Conservation (phyloP, 495 filamentous ascomycete species). For the Aspergillus mulundensis region DNA sequence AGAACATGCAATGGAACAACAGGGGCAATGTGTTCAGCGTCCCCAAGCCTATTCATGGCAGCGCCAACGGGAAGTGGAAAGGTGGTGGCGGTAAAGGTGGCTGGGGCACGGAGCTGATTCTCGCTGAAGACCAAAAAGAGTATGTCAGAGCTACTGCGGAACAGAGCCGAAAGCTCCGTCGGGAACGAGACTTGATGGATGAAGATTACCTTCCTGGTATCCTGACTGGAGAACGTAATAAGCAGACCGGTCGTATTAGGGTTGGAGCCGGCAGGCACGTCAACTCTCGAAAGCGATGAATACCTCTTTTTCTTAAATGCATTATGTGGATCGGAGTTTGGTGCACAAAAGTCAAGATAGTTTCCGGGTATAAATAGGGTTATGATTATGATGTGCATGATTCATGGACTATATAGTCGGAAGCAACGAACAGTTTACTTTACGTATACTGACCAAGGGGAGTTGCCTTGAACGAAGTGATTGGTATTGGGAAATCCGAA, state of each 20-base stretch:
- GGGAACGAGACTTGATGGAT: constrained; percentile 84
- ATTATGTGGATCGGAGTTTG: constrained; percentile 33
- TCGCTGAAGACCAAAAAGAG: constrained; percentile 96
- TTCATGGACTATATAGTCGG: constrained; percentile 18
- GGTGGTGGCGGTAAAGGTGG: constrained; percentile 79
- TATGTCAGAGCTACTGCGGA: constrained; percentile 61
- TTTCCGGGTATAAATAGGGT: constrained; percentile 17
- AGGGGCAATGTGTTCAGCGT: constrained; percentile 85
- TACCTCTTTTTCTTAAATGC: constrained; percentile 21
- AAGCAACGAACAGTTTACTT: constrained; percentile 9
- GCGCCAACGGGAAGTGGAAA: constrained; percentile 66
- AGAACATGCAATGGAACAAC: constrained; percentile 94
- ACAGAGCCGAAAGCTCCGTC: constrained; percentile 56
- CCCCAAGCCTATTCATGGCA: constrained; percentile 83
- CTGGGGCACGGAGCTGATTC: constrained; percentile 77
- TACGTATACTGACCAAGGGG: background rate
- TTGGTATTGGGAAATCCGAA: constrained; percentile 15
- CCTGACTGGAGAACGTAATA: constrained; percentile 69
- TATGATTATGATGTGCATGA: constrained; percentile 10
- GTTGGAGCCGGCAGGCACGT: constrained; percentile 84
- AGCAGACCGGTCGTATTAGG: constrained; percentile 60
- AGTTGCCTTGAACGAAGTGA: background rate
- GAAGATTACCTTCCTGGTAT: constrained; percentile 88
- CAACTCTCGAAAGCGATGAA: constrained; percentile 70
- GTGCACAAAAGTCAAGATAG: constrained; percentile 28